Percentiles rank a stretch among this genome's conserved stretches.
These are phyloP conservation scores for Pseudonitzschia delicatissima DNA, from an alignment of 108 stramenopile species.

Conservation along the genomic window DNA sequence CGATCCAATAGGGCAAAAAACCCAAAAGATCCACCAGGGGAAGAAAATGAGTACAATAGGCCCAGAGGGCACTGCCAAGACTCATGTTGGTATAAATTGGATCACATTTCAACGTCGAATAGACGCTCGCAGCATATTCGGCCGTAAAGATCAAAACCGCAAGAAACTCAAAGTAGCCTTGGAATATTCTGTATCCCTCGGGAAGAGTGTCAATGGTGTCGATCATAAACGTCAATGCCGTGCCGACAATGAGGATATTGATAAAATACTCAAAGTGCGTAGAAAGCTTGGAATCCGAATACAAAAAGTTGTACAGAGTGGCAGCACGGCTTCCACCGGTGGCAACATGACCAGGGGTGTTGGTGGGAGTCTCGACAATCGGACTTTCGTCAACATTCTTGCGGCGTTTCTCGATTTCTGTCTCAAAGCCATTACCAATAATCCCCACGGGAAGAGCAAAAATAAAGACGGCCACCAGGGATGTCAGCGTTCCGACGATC, in stretches of 20 bases:
- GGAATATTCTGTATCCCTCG: slow-evolving; percentile 17
- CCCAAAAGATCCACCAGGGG: slow-evolving; percentile 75
- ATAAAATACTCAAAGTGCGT: slow-evolving; percentile 49
- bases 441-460: slow-evolving; percentile 90
- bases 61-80: slow-evolving; percentile 1
- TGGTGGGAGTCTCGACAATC: slow-evolving; percentile 22
- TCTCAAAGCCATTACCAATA: slow-evolving; percentile 86
- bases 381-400: neutral
- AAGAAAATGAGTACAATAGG: slow-evolving; percentile 54
- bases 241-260: slow-evolving; percentile 56
- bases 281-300: slow-evolving; percentile 38
- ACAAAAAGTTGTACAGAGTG: slow-evolving; percentile 59
- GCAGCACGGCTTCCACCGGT: slow-evolving; percentile 1
- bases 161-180: slow-evolving; percentile 61
- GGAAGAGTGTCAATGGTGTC: slow-evolving; percentile 44
- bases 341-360: slow-evolving; percentile 29
- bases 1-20: slow-evolving; percentile 74
- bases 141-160: slow-evolving; percentile 63
- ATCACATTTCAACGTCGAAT: slow-evolving; percentile 42
- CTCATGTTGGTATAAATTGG: slow-evolving; percentile 48
- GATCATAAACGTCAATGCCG: slow-evolving; percentile 67
- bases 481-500: slow-evolving; percentile 80
- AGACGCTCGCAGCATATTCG: slow-evolving; percentile 64
- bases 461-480: slow-evolving; percentile 85
- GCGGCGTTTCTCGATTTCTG: slow-evolving; percentile 56